Evolutionary conservation across 2,329 filamentous ascomycete species (phyloP).

Genomic region (Hypomyces perniciosus): DNA sequence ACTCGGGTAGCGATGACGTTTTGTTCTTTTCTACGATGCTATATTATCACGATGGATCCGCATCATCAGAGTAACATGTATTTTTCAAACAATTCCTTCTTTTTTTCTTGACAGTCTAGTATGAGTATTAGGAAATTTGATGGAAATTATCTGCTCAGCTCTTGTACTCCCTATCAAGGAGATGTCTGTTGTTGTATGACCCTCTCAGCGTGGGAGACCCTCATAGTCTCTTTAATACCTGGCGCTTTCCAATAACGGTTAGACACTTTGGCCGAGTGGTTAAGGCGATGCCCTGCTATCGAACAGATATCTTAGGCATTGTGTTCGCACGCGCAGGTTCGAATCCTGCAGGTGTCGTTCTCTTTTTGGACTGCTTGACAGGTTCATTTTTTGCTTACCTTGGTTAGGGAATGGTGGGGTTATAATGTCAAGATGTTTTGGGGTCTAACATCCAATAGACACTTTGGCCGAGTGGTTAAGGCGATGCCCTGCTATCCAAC

Average conservation of each 20-base stretch:
- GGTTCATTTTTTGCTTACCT: too few relatives aligned
- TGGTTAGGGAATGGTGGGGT: too few relatives aligned
- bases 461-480: background rate
- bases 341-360: conserved; percentile 15
- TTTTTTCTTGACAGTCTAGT: background rate
- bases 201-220: too few relatives aligned
- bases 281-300: conserved; percentile 16
- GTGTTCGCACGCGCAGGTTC: conserved; percentile 15
- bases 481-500: conserved; percentile 1
- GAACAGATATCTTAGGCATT: background rate
- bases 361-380: background rate
- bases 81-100: background rate
- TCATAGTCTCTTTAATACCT: background rate
- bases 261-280: conserved; percentile 16
- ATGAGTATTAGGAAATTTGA: too few relatives aligned
- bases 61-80: background rate
- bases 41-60: background rate
- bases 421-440: too few relatives aligned
- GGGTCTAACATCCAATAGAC: too few relatives aligned
- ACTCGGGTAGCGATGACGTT: background rate
- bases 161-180: background rate
- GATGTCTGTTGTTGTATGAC: background rate
- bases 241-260: background rate
- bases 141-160: background rate
- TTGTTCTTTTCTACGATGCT: background rate